Base-by-base conservation (phyloP, 2,329 filamentous ascomycete species). In the Colletotrichum karsti region DNA sequence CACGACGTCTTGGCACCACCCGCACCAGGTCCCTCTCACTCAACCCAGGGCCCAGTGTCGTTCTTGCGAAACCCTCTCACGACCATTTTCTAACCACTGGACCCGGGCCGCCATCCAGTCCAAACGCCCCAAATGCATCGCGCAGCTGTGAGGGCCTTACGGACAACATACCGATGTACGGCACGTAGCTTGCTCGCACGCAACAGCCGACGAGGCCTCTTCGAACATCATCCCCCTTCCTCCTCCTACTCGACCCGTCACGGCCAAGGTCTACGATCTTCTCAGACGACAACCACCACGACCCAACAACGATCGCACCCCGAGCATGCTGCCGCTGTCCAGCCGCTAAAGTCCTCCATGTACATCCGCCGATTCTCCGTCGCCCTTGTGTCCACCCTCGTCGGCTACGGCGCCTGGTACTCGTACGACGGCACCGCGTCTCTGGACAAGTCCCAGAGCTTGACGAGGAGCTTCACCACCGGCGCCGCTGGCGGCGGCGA, bases 351-450 rank as follows among this genome's bases (percentile, higher is more conserved):
- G 72, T 90, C 91, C 72, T 92, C 92, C 73, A 95, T 95, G 92
- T 91, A 92, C 80, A 81, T 91, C 76, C 90, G 92, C 71, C 87
- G 90, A 73, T 84, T 92, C 72, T 88, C 88, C 5, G 84, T 89
- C 73, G 91, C 90, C 67, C 79, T 94, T 67, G 85, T 92, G 65
- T 91, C 92, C 70, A 89, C 89, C 75, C 84, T 93, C 66, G 91
- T 93, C 65, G 92, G 91, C 72, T 93, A 91, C 81, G 91, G 92
- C 70, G 91, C 92, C 72, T 95, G 91, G 87, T 94, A 94, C 81
- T 87, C 87, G 61, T 93, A 92, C 81, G 88, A 86, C 76, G 84
- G 78, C 69, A 74, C 72, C 68, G 74, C 72, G 70, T 74, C 79
- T 67, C 41, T 69, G 35, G 79, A 81, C 67, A 74, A 77, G 63